Conservation (phyloP, 176 grass and related monocot species). For the Triticum dicoccoides region DNA sequence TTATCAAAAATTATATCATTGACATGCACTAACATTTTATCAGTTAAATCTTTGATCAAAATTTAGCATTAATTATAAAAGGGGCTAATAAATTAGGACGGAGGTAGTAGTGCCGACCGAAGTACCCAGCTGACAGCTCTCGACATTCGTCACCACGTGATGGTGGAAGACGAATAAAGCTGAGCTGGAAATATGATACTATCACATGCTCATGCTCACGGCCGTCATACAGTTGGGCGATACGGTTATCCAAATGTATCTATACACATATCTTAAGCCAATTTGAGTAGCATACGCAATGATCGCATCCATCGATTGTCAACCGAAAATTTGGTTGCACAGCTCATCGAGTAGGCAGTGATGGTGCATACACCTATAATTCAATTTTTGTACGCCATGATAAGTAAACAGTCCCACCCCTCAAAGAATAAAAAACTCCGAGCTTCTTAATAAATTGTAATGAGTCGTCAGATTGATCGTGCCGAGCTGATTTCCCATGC, state of each 20-base stretch:
- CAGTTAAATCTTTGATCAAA: no score
- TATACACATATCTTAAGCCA: neutral
- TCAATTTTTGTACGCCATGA: neutral
- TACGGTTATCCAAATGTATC: neutral
- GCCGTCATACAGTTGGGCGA: neutral
- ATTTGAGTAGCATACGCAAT: neutral
- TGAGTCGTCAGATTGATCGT: neutral
- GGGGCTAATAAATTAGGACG: no score
- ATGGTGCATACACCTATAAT: neutral
- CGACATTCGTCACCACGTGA: conserved; percentile 18
- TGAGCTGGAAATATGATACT: neutral
- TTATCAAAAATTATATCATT: no score
- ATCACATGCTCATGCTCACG: neutral
- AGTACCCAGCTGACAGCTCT: neutral
- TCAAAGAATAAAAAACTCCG: neutral
- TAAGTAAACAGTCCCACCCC: neutral
- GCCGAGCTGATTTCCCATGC: neutral
- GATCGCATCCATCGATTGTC: neutral
- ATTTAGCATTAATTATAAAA: no score
- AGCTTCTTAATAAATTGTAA: neutral
- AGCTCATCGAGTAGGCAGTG: neutral
- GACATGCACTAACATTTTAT: no score
- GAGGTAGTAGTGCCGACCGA: neutral
- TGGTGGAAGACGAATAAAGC: neutral
- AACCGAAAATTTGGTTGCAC: neutral